These are phyloP conservation scores for Lizonia empirigonia DNA, from an alignment of 2,329 filamentous ascomycete species.

Conservation along the genomic window DNA sequence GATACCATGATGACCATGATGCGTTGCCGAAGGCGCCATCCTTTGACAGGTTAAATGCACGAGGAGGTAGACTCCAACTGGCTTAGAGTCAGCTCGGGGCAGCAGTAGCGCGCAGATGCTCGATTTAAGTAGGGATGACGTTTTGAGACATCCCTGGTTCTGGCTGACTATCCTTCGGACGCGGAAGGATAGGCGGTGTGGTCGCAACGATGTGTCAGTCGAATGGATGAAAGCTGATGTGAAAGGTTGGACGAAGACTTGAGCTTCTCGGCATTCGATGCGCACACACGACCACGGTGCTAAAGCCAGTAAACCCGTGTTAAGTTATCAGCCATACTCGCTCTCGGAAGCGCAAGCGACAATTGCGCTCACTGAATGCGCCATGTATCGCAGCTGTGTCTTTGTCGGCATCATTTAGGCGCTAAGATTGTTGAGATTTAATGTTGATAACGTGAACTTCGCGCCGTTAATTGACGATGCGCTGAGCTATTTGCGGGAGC, in stretches of 20 bases:
- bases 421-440: slow-evolving; percentile 8
- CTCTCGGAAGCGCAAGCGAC: neutral
- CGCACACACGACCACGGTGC: neutral
- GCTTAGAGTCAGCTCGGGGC: slow-evolving; percentile 12
- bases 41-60: slow-evolving; percentile 5
- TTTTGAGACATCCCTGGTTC: slow-evolving; percentile 21
- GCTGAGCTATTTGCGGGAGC: slow-evolving; percentile 12
- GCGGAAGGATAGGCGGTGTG: slow-evolving; percentile 15
- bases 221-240: neutral
- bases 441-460: slow-evolving; percentile 8
- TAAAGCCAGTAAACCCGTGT: neutral
- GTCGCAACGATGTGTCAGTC: neutral
- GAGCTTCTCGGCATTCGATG: neutral
- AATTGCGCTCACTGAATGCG: neutral
- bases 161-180: neutral
- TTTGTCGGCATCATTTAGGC: neutral
- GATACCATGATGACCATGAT: slow-evolving; percentile 27
- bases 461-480: slow-evolving; percentile 4
- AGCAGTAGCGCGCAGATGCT: slow-evolving; percentile 23
- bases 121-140: slow-evolving; percentile 20
- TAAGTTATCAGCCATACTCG: neutral
- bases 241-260: neutral
- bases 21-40: slow-evolving; percentile 22
- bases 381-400: neutral
- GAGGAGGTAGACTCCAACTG: slow-evolving; percentile 2